Evolutionary conservation across 2,329 filamentous ascomycete genomes (phyloP), one percentile per base, ranked within the genome.

Genomic region (Septoria linicola): DNA sequence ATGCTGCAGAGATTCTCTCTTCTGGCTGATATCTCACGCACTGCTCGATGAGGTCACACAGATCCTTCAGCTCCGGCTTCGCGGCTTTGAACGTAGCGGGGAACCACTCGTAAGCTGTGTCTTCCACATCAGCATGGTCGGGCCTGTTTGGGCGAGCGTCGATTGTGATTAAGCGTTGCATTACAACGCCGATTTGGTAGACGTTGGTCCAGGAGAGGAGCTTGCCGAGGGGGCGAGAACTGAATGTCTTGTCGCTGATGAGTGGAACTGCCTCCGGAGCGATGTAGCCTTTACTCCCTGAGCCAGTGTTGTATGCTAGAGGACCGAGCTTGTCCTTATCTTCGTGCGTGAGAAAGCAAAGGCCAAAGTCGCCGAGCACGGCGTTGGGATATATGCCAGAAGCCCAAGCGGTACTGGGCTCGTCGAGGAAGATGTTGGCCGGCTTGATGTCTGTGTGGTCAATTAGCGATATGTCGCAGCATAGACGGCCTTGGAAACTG

Each of bases 391-490:
- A 51, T 0, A 27, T 32, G 1, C n/a, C 20, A 20, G 17, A 36
- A 13, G 30, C 11, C 30, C 30, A 32, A 10, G 5, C 30, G 1
- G 4, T 17, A 8, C 6, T 34, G 14, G 21, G 35, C 6, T 25
- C 1, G 37, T 25, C 19, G 17, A 51, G 34, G 16, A 50, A 54
- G 25, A 50, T 40, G 14, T 54, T 54, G 11, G 25, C 34, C 8
- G 41, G 45, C 19, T 50, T 54, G n/a, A 54, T 44, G 27, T 54
- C 51, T 3, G n/a, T n/a, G n/a, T n/a, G n/a, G n/a, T n/a, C n/a
- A n/a, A n/a, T n/a, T n/a, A n/a, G n/a, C n/a, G n/a, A n/a, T n/a
- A n/a, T n/a, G n/a, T n/a, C n/a, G n/a, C n/a, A n/a, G n/a, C n/a
- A n/a, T n/a, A n/a, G n/a, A n/a, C n/a, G n/a, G n/a, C n/a, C n/a